Conservation (phyloP, 2,329 filamentous ascomycete genomes). For the Chaetomium strumarium region DNA sequence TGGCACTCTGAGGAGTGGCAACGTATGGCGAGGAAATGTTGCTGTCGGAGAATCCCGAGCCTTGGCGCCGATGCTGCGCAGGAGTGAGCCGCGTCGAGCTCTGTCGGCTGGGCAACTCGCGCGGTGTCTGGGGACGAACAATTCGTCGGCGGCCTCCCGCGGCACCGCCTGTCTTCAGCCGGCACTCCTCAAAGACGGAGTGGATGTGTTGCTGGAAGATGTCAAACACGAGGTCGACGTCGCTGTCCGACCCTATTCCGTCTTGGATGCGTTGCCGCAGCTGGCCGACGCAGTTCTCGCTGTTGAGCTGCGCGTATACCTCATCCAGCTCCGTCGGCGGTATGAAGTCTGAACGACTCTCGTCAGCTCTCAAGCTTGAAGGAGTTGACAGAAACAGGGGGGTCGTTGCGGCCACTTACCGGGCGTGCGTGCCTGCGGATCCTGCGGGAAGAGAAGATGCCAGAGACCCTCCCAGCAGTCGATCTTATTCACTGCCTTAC, state of each 20-base stretch:
- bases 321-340: conserved; percentile 24
- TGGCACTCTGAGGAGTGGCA: conserved; percentile 7
- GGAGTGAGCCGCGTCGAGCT: neutral
- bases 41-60: conserved; percentile 8
- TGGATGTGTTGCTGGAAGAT: conserved; percentile 15
- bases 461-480: conserved; percentile 22
- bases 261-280: conserved; percentile 5
- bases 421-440: conserved; percentile 5
- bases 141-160: neutral
- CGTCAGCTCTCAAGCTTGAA: neutral
- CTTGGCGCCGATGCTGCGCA: neutral
- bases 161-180: conserved; percentile 1
- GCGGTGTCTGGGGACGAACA: conserved; percentile 1
- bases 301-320: conserved; percentile 18
- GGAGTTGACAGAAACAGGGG: neutral
- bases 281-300: neutral
- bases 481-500: conserved; percentile 21
- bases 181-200: conserved; percentile 13
- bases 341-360: conserved; percentile 17
- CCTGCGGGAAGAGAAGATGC: conserved; percentile 18
- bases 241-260: neutral
- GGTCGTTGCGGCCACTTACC: conserved; percentile 7
- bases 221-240: neutral
- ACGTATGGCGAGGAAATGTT: conserved; percentile 10
- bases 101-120: neutral